Percentiles rank a stretch among this genome's conserved stretches.
phyloP scores from a whole-genome alignment of 305 asterid genomes.

The Withania somnifera region DNA sequence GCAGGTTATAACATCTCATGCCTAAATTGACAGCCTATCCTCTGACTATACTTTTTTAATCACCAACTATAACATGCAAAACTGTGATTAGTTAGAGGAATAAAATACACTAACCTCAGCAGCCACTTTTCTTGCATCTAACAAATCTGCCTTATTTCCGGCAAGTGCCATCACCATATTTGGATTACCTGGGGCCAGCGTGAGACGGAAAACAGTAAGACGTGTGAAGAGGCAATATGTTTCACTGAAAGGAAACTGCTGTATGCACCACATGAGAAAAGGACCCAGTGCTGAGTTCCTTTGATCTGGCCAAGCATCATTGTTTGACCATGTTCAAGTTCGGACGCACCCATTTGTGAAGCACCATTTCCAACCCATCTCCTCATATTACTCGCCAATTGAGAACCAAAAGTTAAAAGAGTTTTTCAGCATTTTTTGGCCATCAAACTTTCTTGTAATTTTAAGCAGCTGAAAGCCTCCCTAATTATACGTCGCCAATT shows the following conservation, averaged over 20 bases:
- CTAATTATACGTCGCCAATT: background rate
- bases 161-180: slow-evolving; percentile 36
- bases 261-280: background rate
- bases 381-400: background rate
- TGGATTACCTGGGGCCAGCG: slow-evolving; percentile 11
- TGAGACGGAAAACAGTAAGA: background rate
- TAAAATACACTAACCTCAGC: slow-evolving; percentile 43
- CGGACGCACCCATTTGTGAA: background rate
- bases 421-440: background rate
- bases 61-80: background rate
- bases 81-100: background rate
- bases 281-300: background rate
- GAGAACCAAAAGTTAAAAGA: background rate
- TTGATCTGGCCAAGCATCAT: background rate
- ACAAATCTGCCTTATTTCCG: slow-evolving; percentile 30
- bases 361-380: background rate
- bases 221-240: background rate
- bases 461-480: background rate
- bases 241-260: background rate
- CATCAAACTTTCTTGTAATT: background rate
- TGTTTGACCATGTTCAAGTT: background rate
- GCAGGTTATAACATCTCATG: background rate
- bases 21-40: background rate
- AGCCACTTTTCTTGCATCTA: slow-evolving; percentile 43
- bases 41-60: background rate